A percentile compares a stretch with the other conserved stretches of the same genome.
These are phyloP conservation scores for Solanum habrochaites DNA, from an alignment of 257 asterid genomes.

Conservation along the genomic window DNA sequence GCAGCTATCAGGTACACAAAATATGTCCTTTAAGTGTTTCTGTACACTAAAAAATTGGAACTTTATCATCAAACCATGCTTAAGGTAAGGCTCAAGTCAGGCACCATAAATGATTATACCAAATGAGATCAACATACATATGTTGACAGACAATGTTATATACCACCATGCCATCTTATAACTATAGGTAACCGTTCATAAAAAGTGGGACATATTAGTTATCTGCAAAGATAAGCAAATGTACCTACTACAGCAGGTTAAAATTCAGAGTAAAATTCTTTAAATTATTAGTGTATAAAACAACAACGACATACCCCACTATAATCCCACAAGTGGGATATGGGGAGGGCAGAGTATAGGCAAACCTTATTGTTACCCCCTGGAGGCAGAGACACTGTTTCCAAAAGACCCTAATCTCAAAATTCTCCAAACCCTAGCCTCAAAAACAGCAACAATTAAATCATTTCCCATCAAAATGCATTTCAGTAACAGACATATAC, in stretches of 20 bases:
- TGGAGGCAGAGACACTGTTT: neutral
- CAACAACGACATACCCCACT: neutral
- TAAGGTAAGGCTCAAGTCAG: neutral
- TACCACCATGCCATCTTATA: neutral
- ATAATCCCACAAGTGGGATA: neutral
- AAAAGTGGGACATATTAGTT: neutral
- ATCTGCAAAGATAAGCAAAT: neutral
- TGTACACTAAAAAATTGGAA: neutral
- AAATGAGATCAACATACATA: neutral
- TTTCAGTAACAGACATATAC: neutral
- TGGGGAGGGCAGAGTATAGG: neutral
- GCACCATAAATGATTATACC: neutral
- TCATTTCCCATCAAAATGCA: conserved; percentile 6
- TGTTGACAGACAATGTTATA: neutral
- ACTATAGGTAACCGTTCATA: neutral
- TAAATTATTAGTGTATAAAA: neutral
- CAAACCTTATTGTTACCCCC: neutral
- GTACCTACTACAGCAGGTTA: neutral
- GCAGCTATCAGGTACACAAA: neutral
- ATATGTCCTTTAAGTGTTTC: neutral
- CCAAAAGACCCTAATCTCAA: neutral
- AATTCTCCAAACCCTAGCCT: conserved; percentile 39
- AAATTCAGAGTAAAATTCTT: neutral
- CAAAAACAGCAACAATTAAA: neutral
- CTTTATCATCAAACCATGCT: neutral